Evolutionary conservation across 2,329 filamentous ascomycete species (phyloP).

Genomic region (Tolypocladium endophyticum): DNA sequence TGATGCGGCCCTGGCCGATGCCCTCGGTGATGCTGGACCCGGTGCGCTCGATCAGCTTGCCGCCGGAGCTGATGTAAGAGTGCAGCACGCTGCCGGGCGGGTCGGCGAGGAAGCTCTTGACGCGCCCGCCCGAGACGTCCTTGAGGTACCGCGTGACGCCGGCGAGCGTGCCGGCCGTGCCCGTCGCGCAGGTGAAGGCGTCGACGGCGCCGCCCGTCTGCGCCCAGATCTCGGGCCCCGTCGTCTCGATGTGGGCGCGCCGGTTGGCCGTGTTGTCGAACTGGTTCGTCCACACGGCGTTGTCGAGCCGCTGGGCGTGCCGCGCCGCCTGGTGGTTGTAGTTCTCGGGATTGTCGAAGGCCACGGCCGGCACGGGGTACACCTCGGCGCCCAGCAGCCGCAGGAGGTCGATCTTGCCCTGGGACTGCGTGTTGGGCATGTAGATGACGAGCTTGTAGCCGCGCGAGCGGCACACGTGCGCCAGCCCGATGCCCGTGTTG

Average conservation of each 20-base stretch:
- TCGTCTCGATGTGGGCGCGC: constrained; percentile 90
- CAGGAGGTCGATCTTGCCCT: constrained; percentile 92
- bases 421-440: constrained; percentile 98
- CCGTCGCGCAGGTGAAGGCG: constrained; percentile 91
- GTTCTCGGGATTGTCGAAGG: constrained; percentile 90
- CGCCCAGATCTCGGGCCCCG: constrained; percentile 92
- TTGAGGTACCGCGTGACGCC: constrained; percentile 85
- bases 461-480: constrained; percentile 85
- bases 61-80: constrained; percentile 79
- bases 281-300: constrained; percentile 97
- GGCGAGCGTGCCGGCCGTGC: constrained; percentile 84
- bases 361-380: constrained; percentile 87
- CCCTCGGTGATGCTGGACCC: constrained; percentile 94
- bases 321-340: constrained; percentile 94
- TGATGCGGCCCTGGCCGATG: constrained; percentile 91
- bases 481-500: constrained; percentile 95
- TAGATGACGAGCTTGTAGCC: constrained; percentile 97
- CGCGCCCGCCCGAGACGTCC: constrained; percentile 63
- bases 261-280: constrained; percentile 96
- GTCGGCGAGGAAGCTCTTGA: constrained; percentile 85
- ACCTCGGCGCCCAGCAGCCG: constrained; percentile 89
- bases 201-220: constrained; percentile 81
- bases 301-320: constrained; percentile 77
- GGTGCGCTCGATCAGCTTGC: constrained; percentile 67
- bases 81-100: constrained; percentile 89